phyloP scores from a whole-genome alignment of 2,329 filamentous ascomycete genomes.

The Fusarium nodosum region DNA sequence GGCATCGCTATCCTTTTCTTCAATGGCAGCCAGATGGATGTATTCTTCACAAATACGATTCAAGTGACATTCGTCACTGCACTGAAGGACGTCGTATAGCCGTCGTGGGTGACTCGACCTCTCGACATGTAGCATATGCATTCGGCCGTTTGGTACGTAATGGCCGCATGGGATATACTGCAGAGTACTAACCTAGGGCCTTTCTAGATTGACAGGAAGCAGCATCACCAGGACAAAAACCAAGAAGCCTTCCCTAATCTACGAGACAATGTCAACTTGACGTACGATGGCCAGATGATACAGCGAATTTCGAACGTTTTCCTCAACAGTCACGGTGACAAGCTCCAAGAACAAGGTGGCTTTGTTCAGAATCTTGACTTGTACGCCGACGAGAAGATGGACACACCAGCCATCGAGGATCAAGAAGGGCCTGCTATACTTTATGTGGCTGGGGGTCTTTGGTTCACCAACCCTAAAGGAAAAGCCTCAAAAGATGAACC shows the following conservation, averaged over 20 bases:
- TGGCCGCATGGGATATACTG: accelerated
- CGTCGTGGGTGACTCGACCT: conserved; percentile 71
- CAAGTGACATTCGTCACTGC: conserved; percentile 65
- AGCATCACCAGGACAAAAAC: background rate
- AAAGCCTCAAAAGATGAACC: background rate
- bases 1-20: conserved; percentile 53
- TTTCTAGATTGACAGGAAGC: background rate
- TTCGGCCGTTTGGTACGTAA: conserved; percentile 42
- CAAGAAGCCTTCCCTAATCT: background rate
- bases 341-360: background rate
- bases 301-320: background rate
- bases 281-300: background rate
- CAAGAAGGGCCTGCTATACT: conserved; percentile 40
- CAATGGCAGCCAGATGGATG: conserved; percentile 72
- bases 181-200: background rate
- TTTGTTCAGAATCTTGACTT: conserved; percentile 30
- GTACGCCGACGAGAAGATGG: conserved; percentile 26
- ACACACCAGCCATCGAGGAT: conserved; percentile 9
- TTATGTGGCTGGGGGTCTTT: conserved; percentile 42
- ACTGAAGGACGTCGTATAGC: conserved; percentile 64
- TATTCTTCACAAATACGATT: conserved; percentile 68
- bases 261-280: conserved; percentile 2
- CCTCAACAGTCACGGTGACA: background rate
- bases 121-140: conserved; percentile 71
- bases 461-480: conserved; percentile 38